Conservation (phyloP, 2,329 filamentous ascomycete species). For the Calonectria pauciramosa region DNA sequence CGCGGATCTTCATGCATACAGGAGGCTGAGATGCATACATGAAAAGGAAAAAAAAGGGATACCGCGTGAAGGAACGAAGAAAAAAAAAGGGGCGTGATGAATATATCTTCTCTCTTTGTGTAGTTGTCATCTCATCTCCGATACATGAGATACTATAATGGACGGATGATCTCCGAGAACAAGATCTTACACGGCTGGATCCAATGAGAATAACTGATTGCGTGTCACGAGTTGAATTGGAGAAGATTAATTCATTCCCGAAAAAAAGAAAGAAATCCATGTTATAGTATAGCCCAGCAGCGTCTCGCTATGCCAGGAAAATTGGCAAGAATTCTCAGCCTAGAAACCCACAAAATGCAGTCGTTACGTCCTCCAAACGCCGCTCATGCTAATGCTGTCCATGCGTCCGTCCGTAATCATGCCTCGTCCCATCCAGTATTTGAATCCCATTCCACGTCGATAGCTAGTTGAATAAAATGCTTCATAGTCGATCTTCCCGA, state of each 20-base stretch:
- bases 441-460: constrained; percentile 39
- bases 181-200: not conserved
- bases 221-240: not conserved
- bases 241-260: not conserved
- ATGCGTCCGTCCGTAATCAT: constrained; percentile 52
- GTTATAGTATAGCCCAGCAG: constrained; percentile 31
- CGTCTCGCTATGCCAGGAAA: constrained; percentile 30
- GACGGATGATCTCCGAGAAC: not conserved
- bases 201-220: not conserved
- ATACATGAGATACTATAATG: not conserved
- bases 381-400: constrained; percentile 53
- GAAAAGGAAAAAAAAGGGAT: not conserved
- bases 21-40: not conserved
- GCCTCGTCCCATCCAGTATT: constrained; percentile 46
- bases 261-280: constrained; percentile 23
- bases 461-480: constrained; percentile 34
- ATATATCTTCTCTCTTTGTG: no score
- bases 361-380: constrained; percentile 54
- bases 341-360: constrained; percentile 45
- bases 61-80: not conserved
- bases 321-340: constrained; percentile 36
- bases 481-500: constrained; percentile 14
- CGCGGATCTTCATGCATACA: constrained; percentile 7
- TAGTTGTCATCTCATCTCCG: not conserved
- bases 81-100: no score